phyloP scores from a whole-genome alignment of 306 rosid species.

The Prunus armeniaca region DNA sequence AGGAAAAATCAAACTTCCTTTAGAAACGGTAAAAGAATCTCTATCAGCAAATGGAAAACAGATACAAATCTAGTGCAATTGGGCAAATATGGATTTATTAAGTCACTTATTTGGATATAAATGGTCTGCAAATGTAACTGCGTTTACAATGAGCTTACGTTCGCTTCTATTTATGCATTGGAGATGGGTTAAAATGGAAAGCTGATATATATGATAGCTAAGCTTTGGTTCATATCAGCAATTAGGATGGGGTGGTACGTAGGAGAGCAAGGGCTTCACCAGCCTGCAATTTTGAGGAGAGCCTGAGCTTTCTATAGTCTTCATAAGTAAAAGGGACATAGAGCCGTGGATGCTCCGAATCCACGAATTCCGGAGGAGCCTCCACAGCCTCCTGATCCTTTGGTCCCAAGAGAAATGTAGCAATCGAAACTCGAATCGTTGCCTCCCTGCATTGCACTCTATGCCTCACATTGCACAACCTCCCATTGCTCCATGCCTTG shows the following conservation, averaged over 20 bases:
- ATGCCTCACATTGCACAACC: slow-evolving; percentile 48
- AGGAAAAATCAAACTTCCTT: no score
- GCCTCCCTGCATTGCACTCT: slow-evolving; percentile 57
- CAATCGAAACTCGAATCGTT: slow-evolving; percentile 38
- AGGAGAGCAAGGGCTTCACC: slow-evolving; percentile 53
- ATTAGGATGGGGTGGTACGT: slow-evolving; percentile 1
- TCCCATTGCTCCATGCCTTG: slow-evolving; percentile 66
- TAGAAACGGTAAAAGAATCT: not conserved
- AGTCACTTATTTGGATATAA: not conserved
- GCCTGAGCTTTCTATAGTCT: slow-evolving; percentile 38
- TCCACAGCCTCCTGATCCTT: slow-evolving; percentile 38
- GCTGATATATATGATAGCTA: not conserved
- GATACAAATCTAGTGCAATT: not conserved
- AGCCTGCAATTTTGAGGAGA: slow-evolving; percentile 18
- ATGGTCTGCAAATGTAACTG: not conserved
- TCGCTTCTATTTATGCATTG: not conserved
- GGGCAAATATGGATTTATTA: not conserved
- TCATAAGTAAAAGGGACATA: slow-evolving; percentile 38
- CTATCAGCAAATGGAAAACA: not conserved
- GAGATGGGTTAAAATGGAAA: not conserved
- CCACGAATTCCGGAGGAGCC: slow-evolving; percentile 44
- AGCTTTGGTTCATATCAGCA: not conserved
- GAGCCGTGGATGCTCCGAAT: slow-evolving; percentile 38
- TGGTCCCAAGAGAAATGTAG: slow-evolving; percentile 48
- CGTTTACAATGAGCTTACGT: not conserved